Conservation (phyloP, 169 alveolate species). For the Plasmodium falciparum region DNA sequence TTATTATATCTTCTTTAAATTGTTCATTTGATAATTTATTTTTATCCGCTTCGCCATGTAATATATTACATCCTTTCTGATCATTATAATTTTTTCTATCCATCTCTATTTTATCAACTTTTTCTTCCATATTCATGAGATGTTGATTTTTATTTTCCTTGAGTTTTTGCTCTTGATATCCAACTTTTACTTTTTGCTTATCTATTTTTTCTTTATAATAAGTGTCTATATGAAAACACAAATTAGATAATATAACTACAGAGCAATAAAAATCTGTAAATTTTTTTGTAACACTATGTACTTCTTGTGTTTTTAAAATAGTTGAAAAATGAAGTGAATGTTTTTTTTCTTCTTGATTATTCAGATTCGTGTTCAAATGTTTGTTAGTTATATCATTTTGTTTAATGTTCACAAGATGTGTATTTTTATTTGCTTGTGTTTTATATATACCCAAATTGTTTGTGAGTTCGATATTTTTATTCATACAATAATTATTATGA, state of each 20-base stretch:
- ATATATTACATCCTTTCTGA: too few relatives aligned
- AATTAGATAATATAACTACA: slow-evolving; percentile 3
- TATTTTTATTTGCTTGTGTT: too few relatives aligned
- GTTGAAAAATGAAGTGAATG: not conserved
- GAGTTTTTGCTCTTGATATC: not conserved
- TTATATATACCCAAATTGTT: too few relatives aligned
- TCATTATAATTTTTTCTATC: too few relatives aligned
- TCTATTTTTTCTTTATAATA: slow-evolving; percentile 10
- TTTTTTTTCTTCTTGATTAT: not conserved
- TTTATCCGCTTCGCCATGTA: too few relatives aligned
- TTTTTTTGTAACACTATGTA: slow-evolving; percentile 21
- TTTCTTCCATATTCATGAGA: too few relatives aligned
- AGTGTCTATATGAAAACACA: slow-evolving; percentile 17
- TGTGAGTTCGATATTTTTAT: too few relatives aligned
- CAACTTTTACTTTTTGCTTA: not conserved
- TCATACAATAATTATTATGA: too few relatives aligned
- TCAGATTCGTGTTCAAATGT: not conserved
- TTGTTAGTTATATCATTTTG: not conserved
- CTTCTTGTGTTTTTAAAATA: slow-evolving; percentile 1
- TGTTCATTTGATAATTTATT: too few relatives aligned
- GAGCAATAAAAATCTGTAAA: slow-evolving; percentile 69
- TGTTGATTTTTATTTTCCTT: not conserved
- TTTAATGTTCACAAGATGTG: not conserved
- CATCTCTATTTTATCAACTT: too few relatives aligned
- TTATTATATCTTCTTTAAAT: too few relatives aligned